Evolutionary conservation across 257 asterid species (phyloP).

Genomic region (Buddleja alternifolia): DNA sequence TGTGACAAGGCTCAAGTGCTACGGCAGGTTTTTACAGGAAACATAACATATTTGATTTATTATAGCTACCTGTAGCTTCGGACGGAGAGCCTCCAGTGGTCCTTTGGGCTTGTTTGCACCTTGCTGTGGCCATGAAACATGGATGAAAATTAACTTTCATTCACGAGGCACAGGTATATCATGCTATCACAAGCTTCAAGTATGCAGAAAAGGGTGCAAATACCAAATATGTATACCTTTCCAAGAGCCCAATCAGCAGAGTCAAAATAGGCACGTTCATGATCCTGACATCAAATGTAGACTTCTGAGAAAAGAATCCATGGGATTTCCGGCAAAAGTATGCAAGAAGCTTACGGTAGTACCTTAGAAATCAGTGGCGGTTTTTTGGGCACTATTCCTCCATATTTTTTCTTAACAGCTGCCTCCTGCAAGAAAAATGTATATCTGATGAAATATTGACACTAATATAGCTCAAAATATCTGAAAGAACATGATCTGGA

Average conservation of each 20-base stretch:
- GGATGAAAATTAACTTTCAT: conserved; percentile 4
- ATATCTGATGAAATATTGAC: not conserved
- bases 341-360: conserved; percentile 6
- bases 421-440: conserved; percentile 56
- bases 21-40: not conserved
- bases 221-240: conserved; percentile 58
- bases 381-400: conserved; percentile 91
- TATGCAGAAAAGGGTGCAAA: conserved; percentile 11
- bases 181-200: not conserved
- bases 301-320: conserved; percentile 7
- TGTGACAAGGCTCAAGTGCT: conserved; percentile 6
- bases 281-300: conserved; percentile 64
- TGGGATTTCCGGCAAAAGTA: not conserved
- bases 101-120: conserved; percentile 98
- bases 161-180: not conserved
- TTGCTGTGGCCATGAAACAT: conserved; percentile 62
- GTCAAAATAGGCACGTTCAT: conserved; percentile 98
- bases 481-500: conserved; percentile 20
- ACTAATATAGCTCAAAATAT: conserved; percentile 9
- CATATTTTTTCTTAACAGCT: conserved; percentile 84
- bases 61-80: conserved; percentile 86
- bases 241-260: conserved; percentile 99
- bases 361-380: conserved; percentile 97
- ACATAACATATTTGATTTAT: not conserved
- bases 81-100: conserved; percentile 99